A percentile compares a stretch with the other conserved stretches of the same genome.
phyloP scores from a whole-genome alignment of 768 basidiomycete genomes.

The Lentinula lateritia region DNA sequence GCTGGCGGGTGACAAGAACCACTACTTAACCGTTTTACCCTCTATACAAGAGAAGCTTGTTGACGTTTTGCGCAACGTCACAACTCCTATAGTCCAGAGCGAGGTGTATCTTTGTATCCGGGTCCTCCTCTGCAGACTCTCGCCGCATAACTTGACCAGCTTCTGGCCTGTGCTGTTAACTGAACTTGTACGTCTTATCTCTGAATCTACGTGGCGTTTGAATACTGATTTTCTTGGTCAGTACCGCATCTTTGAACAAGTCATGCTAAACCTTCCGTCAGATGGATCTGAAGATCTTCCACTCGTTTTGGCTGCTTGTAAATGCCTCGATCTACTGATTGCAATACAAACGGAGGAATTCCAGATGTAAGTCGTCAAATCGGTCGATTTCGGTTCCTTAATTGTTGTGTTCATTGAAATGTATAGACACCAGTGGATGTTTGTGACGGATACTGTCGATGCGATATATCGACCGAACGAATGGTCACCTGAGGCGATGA shows the following conservation, averaged over 20 bases:
- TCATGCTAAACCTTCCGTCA: conserved; percentile 60
- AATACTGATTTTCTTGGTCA: conserved; percentile 21
- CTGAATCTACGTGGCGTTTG: neutral
- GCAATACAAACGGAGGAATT: conserved; percentile 96
- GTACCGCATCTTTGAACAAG: conserved; percentile 88
- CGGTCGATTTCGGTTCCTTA: neutral
- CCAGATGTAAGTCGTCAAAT: conserved; percentile 63
- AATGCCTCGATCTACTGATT: conserved; percentile 89
- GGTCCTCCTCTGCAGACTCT: conserved; percentile 84
- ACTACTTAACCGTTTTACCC: conserved; percentile 85
- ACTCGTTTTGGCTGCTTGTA: conserved; percentile 83
- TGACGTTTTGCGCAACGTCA: conserved; percentile 77
- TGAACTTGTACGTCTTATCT: conserved; percentile 56
- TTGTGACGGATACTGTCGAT: conserved; percentile 95
- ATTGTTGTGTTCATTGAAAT: neutral
- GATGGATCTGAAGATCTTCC: conserved; percentile 85
- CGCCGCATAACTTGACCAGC: conserved; percentile 85
- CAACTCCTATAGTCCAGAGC: conserved; percentile 81
- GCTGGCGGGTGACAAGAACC: conserved; percentile 86
- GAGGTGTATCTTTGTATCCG: conserved; percentile 95
- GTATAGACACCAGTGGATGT: conserved; percentile 92
- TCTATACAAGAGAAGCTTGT: conserved; percentile 96
- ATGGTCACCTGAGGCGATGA: conserved; percentile 80
- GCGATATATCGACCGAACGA: conserved; percentile 84
- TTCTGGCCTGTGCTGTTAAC: conserved; percentile 96